phyloP scores from a whole-genome alignment of 2,329 filamentous ascomycete species.

The Fusarium solani-melongenae region DNA sequence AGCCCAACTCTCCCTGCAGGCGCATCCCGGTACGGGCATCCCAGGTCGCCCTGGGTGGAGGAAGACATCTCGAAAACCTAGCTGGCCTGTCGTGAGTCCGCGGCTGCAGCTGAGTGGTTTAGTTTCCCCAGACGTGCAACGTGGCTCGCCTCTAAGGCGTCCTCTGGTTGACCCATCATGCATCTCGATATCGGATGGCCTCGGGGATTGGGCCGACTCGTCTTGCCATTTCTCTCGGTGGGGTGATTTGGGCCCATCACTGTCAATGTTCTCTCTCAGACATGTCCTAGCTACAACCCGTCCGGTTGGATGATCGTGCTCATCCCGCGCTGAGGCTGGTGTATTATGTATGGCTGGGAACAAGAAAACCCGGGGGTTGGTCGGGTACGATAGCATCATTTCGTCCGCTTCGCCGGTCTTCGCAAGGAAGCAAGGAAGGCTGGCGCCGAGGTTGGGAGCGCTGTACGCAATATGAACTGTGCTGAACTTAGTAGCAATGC shows the following conservation, averaged over 20 bases:
- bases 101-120: slow-evolving; percentile 45
- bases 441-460: background rate
- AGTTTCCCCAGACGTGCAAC: slow-evolving; percentile 48
- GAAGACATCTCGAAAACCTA: slow-evolving; percentile 34
- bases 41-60: slow-evolving; percentile 19
- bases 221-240: slow-evolving; percentile 29
- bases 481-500: slow-evolving; percentile 6
- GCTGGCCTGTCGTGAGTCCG: slow-evolving; percentile 30
- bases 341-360: slow-evolving; percentile 9
- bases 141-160: slow-evolving; percentile 48
- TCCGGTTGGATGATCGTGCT: slow-evolving; percentile 15
- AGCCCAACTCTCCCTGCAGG: slow-evolving; percentile 20
- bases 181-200: slow-evolving; percentile 42
- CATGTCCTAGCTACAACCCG: slow-evolving; percentile 13
- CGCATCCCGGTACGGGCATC: slow-evolving; percentile 35
- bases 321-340: slow-evolving; percentile 13
- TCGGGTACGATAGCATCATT: slow-evolving; percentile 22
- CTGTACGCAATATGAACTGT: slow-evolving; percentile 5
- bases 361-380: slow-evolving; percentile 1
- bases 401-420: slow-evolving; percentile 13
- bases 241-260: slow-evolving; percentile 37
- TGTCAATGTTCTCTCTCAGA: slow-evolving; percentile 26
- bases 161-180: slow-evolving; percentile 43
- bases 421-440: slow-evolving; percentile 7
- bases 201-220: slow-evolving; percentile 43